Percentiles rank a stretch among this genome's conserved stretches.
Evolutionary conservation across 2,329 filamentous ascomycete species (phyloP).

Genomic region (Zasmidium cellare): DNA sequence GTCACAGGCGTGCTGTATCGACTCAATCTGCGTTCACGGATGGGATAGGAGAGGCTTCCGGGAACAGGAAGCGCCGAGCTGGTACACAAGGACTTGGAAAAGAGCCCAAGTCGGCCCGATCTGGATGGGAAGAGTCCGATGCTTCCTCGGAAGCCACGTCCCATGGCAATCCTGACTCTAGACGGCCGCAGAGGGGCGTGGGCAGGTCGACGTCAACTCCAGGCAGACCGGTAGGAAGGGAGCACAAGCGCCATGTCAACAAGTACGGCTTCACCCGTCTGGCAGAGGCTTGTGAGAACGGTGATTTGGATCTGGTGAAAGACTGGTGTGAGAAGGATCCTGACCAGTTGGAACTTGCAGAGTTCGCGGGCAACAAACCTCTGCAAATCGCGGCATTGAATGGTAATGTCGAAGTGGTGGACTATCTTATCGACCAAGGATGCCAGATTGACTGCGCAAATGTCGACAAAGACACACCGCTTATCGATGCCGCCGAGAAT

Average conservation of each 20-base stretch:
- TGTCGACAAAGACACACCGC: conserved; percentile 78
- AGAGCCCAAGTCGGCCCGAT: conserved; percentile 27
- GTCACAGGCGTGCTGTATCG: conserved; percentile 65
- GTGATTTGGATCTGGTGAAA: conserved; percentile 77
- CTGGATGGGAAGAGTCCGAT: conserved; percentile 65
- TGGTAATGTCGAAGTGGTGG: conserved; percentile 82
- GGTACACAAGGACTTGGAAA: conserved; percentile 52
- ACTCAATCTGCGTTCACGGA: conserved; percentile 62
- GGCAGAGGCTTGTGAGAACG: conserved; percentile 84
- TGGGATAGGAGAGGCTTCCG: conserved; percentile 40
- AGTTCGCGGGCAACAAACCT: conserved; percentile 95
- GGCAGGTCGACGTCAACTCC: conserved; percentile 55
- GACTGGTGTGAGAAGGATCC: conserved; percentile 74
- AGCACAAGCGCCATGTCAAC: conserved; percentile 81
- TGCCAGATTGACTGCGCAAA: conserved; percentile 81
- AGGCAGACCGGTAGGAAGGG: conserved; percentile 56
- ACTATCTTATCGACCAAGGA: conserved; percentile 78
- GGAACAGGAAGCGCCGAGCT: conserved; percentile 37
- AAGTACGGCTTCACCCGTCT: conserved; percentile 88
- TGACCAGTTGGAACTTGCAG: conserved; percentile 83
- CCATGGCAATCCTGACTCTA: conserved; percentile 62
- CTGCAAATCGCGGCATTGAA: conserved; percentile 89
- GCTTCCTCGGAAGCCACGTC: conserved; percentile 39
- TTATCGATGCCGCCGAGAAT: conserved; percentile 96
- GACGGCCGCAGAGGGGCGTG: conserved; percentile 57